Base-by-base conservation (phyloP, 106 monocot species). In the Dactylorhiza incarnata region DNA sequence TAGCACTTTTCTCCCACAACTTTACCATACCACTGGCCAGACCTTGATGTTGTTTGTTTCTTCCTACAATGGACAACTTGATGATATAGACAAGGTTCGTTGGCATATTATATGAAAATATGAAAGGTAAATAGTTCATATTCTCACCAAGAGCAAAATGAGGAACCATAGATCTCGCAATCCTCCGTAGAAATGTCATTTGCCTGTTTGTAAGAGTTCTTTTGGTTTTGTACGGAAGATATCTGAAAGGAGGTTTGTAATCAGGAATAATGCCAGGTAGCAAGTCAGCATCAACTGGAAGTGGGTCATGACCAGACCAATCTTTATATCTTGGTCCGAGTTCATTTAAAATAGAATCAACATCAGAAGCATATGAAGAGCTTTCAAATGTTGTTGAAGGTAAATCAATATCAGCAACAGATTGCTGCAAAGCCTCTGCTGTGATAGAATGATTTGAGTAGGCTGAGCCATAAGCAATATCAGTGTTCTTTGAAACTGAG, bases 251-350 rank as follows among this genome's bases (percentile, higher is more conserved):
- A 37, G 96, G 84, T 51, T 76, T 87, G 75, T 97, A 97, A 45
- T 82, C 90, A 78, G 84, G 81, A 85, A 93, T 68, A 17, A 84
- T 65, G 71, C 82, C 77, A 75, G 93, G 96, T 73, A 97, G 90
- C 82, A 87, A 80, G 72, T 97, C 96, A 68, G 96, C 93, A 87
- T 97, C 96, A 77, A 97, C 90, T 68, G 96, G 96, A 71, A 91
- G 55, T 61, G 96, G 96, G 19, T 78, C 75, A 24, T 84, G 73
- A 14, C 96, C 96, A 49, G 89, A 85, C 96, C 96, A 97, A 77
- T 97, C 96, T 69, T 50, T 82, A 61, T 78, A 93, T 10, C 96
- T 83, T 56, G 96, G 96, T 51, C 96, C 96, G 69, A 97, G 58
- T 81, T 89, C 79, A 84, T 93, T 86, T 44, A 97, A 59, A 23